phyloP scores from a whole-genome alignment of 1,284 basidiomycete species.

The Rhodotorula sp. region DNA sequence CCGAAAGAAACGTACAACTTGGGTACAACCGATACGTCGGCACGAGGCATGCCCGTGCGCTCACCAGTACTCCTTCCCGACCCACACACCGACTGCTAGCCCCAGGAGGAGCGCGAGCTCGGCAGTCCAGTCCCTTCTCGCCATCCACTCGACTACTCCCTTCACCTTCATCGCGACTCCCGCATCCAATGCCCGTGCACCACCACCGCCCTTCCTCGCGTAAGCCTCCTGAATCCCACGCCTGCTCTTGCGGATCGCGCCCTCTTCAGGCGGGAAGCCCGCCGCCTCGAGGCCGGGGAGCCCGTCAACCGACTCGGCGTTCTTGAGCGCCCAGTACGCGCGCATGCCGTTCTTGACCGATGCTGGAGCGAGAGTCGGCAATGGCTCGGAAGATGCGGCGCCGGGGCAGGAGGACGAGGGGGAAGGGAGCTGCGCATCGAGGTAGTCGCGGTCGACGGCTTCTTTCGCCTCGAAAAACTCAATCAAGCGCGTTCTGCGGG shows the following conservation, averaged over 20 bases:
- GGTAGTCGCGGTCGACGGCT: constrained; percentile 13
- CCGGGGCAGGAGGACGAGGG: background rate
- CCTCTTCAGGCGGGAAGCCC: constrained; percentile 8
- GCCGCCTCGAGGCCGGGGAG: constrained; percentile 31
- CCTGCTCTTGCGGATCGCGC: constrained; percentile 11
- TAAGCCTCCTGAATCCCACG: background rate
- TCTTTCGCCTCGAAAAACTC: constrained; percentile 21
- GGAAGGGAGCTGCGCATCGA: background rate
- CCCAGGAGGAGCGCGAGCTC: background rate
- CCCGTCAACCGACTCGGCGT: constrained; percentile 34
- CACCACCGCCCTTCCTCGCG: background rate
- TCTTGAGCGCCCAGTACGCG: constrained; percentile 40
- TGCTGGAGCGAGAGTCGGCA: background rate
- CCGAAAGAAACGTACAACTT: too few species aligned
- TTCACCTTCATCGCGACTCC: too few species aligned
- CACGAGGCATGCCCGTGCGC: background rate
- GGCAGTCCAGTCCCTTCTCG: background rate
- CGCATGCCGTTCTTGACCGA: background rate
- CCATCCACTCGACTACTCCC: background rate
- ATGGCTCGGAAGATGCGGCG: background rate
- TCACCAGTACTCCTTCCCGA: constrained; percentile 4
- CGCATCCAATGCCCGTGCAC: background rate
- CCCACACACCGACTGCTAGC: background rate
- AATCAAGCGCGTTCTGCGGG: background rate
- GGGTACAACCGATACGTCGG: too few species aligned